phyloP scores from a whole-genome alignment of 768 basidiomycete genomes.

The Galerina marginata region DNA sequence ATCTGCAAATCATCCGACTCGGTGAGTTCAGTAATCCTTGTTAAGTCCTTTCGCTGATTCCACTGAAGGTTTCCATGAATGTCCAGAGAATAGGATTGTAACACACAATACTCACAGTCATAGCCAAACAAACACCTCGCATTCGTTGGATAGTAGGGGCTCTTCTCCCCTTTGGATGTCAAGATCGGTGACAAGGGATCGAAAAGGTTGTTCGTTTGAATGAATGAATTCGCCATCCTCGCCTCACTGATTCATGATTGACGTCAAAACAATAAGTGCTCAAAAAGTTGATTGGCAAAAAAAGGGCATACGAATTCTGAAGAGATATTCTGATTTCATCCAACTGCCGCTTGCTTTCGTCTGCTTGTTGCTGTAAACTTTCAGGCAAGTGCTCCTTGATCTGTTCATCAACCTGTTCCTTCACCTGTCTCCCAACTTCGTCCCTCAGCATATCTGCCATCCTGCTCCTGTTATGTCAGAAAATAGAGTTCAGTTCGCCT shows the following conservation, averaged over 20 bases:
- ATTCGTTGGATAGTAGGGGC: slow-evolving; percentile 54
- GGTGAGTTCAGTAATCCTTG: slow-evolving; percentile 53
- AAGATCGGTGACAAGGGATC: slow-evolving; percentile 53
- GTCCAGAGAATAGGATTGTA: neutral
- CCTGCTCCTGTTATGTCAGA: slow-evolving; percentile 11
- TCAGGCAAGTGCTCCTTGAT: slow-evolving; percentile 54
- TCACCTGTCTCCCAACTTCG: slow-evolving; percentile 49
- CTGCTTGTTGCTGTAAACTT: slow-evolving; percentile 47
- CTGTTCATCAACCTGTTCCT: slow-evolving; percentile 52
- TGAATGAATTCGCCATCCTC: slow-evolving; percentile 50
- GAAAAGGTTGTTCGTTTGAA: slow-evolving; percentile 45
- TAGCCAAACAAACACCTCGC: slow-evolving; percentile 57
- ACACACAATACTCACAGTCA: slow-evolving; percentile 45
- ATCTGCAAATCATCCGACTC: slow-evolving; percentile 45
- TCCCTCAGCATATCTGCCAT: slow-evolving; percentile 44
- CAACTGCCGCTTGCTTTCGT: slow-evolving; percentile 49
- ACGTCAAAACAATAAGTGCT: neutral
- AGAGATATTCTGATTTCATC: slow-evolving; percentile 49
- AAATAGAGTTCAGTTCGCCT: neutral
- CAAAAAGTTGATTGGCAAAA: neutral
- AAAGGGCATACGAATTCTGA: slow-evolving; percentile 56
- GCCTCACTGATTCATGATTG: slow-evolving; percentile 44
- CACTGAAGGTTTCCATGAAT: slow-evolving; percentile 34
- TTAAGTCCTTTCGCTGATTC: slow-evolving; percentile 47
- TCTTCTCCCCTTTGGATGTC: slow-evolving; percentile 52